phyloP scores from a whole-genome alignment of 129 eudicot species.

The Smallanthus sonchifolius region DNA sequence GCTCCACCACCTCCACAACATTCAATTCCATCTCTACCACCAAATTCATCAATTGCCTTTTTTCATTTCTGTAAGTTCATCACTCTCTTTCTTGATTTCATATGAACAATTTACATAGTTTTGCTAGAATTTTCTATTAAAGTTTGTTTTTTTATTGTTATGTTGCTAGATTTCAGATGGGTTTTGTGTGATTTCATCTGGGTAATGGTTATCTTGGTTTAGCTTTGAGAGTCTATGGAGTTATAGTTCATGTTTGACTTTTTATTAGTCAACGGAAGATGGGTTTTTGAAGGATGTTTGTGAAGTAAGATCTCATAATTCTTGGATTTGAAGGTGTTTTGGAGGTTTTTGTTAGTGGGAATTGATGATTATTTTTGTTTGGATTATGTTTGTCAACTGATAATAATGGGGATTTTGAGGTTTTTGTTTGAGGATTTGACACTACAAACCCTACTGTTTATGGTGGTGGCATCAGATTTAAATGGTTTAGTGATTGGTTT shows the following conservation, averaged over 20 bases:
- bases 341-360: slow-evolving; percentile 2
- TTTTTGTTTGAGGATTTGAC: slow-evolving; percentile 25
- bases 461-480: slow-evolving; percentile 40
- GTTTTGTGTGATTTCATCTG: slow-evolving; percentile 38
- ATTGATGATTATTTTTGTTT: slow-evolving; percentile 8
- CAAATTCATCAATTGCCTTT: background rate
- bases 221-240: slow-evolving; percentile 13
- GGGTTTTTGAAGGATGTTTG: background rate
- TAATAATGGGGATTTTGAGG: slow-evolving; percentile 36
- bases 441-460: slow-evolving; percentile 25
- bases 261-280: slow-evolving; percentile 9
- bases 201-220: slow-evolving; percentile 20
- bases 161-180: slow-evolving; percentile 19
- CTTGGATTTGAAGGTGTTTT: slow-evolving; percentile 8
- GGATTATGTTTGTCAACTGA: slow-evolving; percentile 10
- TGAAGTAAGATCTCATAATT: slow-evolving; percentile 4
- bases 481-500: slow-evolving; percentile 43
- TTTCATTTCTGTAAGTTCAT: slow-evolving; percentile 20
- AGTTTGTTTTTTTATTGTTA: background rate
- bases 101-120: slow-evolving; percentile 13
- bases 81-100: slow-evolving; percentile 16
- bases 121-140: background rate
- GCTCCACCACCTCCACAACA: slow-evolving; percentile 24
- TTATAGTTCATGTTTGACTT: slow-evolving; percentile 12
- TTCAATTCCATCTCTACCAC: slow-evolving; percentile 33